These are phyloP conservation scores for Taiozyma onychis DNA, from an alignment of 1,139 yeast species.

Conservation along the genomic window DNA sequence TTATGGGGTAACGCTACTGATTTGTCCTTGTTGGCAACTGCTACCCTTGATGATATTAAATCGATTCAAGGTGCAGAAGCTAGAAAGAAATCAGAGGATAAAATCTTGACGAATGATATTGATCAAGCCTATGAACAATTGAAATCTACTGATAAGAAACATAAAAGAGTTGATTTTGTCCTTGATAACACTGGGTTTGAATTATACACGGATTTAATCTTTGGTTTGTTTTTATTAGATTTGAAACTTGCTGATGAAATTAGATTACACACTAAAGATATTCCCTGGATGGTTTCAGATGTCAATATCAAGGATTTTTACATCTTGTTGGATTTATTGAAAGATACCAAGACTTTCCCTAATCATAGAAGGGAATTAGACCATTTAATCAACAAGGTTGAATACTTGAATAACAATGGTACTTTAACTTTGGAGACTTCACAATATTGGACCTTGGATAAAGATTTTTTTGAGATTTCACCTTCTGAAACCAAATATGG, in stretches of 20 bases:
- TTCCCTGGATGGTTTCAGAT: conserved; percentile 98
- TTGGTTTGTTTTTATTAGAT: conserved; percentile 72
- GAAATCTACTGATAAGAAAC: conserved; percentile 23
- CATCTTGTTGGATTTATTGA: conserved; percentile 52
- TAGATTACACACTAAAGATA: conserved; percentile 79
- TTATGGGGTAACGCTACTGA: conserved; percentile 99
- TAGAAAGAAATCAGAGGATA: conserved; percentile 75
- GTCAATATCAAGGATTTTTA: conserved; percentile 80
- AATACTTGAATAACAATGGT: conserved; percentile 43
- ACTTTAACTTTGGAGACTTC: conserved; percentile 53
- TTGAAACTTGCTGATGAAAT: conserved; percentile 55
- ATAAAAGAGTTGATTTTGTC: conserved; percentile 69
- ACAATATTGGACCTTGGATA: conserved; percentile 80
- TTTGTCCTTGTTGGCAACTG: conserved; percentile 78
- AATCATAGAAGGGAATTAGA: conserved; percentile 30
- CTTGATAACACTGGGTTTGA: conserved; percentile 96
- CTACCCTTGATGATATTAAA: conserved; percentile 81
- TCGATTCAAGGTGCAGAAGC: conserved; percentile 89
- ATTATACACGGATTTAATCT: conserved; percentile 78
- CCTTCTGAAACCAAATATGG: conserved; percentile 48
- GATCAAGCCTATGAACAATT: conserved; percentile 57
- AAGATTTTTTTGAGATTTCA: conserved; percentile 65
- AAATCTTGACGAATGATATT: conserved; percentile 76
- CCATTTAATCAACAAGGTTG: conserved; percentile 45
- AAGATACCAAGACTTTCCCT: conserved; percentile 46